phyloP scores from a whole-genome alignment of 345 rosid genomes.

The Punica granatum region DNA sequence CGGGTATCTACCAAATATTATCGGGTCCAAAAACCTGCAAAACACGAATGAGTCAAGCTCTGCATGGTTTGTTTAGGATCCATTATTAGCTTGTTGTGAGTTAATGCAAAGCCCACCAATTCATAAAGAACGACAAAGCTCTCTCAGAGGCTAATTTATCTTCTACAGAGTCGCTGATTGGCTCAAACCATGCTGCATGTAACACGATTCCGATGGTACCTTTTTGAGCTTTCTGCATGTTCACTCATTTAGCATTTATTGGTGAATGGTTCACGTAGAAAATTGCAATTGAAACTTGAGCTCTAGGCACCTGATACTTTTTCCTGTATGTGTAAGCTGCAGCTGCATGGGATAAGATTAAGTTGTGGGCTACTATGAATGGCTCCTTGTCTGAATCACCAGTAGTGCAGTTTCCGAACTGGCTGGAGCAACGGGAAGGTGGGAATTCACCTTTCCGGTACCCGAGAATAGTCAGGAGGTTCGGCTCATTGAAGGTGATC shows the following conservation, averaged over 20 bases:
- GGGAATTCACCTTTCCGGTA: slow-evolving; percentile 48
- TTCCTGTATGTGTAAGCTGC: slow-evolving; percentile 40
- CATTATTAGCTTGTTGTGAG: not conserved
- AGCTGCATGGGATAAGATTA: slow-evolving; percentile 54
- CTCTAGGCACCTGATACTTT: slow-evolving; percentile 39
- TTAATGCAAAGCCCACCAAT: slow-evolving; percentile 35
- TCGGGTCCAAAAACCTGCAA: slow-evolving; percentile 61
- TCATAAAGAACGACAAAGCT: slow-evolving; percentile 52
- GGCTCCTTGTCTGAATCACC: slow-evolving; percentile 52
- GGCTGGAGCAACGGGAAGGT: slow-evolving; percentile 49
- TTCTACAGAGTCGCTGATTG: slow-evolving; percentile 37
- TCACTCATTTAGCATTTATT: not conserved
- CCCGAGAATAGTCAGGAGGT: slow-evolving; percentile 34
- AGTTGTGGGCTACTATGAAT: slow-evolving; percentile 51
- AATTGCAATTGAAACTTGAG: not conserved
- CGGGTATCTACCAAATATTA: slow-evolving; percentile 54
- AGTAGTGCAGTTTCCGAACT: slow-evolving; percentile 43
- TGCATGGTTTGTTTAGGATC: not conserved
- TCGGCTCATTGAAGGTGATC: slow-evolving; percentile 65
- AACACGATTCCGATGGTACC: slow-evolving; percentile 59
- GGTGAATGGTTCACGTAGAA: no score
- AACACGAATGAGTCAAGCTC: not conserved
- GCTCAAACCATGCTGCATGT: slow-evolving; percentile 51
- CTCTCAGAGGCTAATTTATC: slow-evolving; percentile 51
- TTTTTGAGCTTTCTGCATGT: slow-evolving; percentile 37